phyloP scores from a whole-genome alignment of 176 grass and related monocot genomes.

The Oryza meridionalis region DNA sequence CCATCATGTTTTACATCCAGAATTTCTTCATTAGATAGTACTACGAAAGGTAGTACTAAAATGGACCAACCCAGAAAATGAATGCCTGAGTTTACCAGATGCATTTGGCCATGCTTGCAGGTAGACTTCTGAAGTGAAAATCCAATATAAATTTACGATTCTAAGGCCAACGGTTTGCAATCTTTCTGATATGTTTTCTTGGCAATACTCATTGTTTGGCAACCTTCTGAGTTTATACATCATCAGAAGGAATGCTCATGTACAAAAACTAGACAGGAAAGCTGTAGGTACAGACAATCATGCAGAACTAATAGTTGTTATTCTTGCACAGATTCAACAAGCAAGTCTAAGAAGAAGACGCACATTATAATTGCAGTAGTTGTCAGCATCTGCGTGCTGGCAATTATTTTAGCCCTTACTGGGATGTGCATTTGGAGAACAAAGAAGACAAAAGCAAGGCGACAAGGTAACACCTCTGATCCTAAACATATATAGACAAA shows the following conservation, averaged over 20 bases:
- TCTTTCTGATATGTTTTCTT: not conserved
- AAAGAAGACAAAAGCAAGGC: slow-evolving; percentile 44
- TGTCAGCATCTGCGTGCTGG: slow-evolving; percentile 39
- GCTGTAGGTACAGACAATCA: not conserved
- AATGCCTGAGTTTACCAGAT: not conserved
- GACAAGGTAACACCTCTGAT: slow-evolving; percentile 43
- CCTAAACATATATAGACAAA: not conserved
- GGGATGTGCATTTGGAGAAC: slow-evolving; percentile 50
- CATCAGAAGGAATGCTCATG: not conserved
- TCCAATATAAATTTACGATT: not conserved
- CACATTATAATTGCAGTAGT: slow-evolving; percentile 22
- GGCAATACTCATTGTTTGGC: not conserved
- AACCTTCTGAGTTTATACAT: not conserved
- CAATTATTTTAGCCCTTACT: slow-evolving; percentile 33
- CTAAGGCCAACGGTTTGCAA: not conserved
- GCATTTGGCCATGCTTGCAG: not conserved
- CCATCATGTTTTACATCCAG: not conserved
- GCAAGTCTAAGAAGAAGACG: slow-evolving; percentile 46
- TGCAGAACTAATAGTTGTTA: not conserved
- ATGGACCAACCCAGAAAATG: not conserved
- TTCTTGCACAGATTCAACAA: slow-evolving; percentile 41
- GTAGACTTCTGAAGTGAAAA: not conserved
- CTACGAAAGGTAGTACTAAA: not conserved
- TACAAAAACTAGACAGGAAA: not conserved
- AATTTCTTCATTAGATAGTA: not conserved